Base-by-base conservation (phyloP, 169 alveolate species). In the Cryptosporidium canis region DNA sequence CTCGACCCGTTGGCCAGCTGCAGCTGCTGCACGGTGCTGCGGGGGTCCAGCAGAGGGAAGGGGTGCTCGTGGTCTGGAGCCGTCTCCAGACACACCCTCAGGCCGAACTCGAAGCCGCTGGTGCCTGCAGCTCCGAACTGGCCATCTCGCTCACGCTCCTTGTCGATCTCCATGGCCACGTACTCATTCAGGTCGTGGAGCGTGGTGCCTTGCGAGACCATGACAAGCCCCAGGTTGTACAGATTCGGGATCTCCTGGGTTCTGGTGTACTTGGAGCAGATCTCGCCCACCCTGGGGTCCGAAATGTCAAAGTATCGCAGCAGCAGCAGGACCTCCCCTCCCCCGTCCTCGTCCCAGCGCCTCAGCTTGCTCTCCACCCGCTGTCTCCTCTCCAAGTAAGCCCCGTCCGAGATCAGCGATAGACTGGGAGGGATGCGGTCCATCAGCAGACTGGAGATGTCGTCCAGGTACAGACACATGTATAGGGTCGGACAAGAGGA, bases 401-500 rank as follows among this genome's bases (percentile, higher is more conserved):
- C 33, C 3, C 58, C 77, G 24, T 58, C 63, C 27, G 66, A 16
- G 27, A 21, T 67, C 16, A n/a, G 14, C 27, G 84, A 67, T n/a
- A 29, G n/a, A 24, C 18, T 16, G 21, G 87, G 66, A 31, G 39
- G 44, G 14, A 43, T 61, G n/a, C 72, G 33, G n/a, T 61, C 70
- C 2, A 37, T 61, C 12, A 58, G 12, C 7, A 35, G 41, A 45
- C 33, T 44, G 21, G 72, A 41, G 33, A 43, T 27, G 21, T 35
- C 53, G 21, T 70, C 77, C n/a, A 61, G 11, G 16, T 58, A 77
- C 41, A 77, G 33, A 9, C 87, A 77, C 87, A 77, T 77, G 29
- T 58, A 77, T 31, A 77, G 29, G 9, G 87, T 77, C 2, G 87
- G 87, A 16, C 87, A 77, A 27, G 87, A 77, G 16, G 87, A 77